phyloP scores from a whole-genome alignment of 1,139 yeast genomes.

The Lizanozyma gosingica region DNA sequence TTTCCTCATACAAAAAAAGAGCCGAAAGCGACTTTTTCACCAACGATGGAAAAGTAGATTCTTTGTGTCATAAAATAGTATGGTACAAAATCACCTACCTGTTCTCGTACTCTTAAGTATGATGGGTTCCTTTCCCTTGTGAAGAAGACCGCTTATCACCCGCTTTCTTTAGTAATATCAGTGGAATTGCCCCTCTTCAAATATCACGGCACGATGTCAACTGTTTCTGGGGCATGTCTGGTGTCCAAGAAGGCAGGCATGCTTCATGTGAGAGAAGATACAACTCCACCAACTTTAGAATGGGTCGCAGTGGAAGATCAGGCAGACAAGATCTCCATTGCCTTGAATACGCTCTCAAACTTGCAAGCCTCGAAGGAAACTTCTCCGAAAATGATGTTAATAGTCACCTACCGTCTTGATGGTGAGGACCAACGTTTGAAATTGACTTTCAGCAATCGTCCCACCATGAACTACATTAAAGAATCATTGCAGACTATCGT shows the following conservation, averaged over 20 bases:
- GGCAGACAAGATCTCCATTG: constrained; percentile 38
- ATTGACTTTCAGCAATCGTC: constrained; percentile 61
- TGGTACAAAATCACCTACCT: too few relatives aligned
- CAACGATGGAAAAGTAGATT: too few relatives aligned
- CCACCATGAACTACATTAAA: constrained; percentile 69
- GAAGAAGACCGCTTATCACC: too few relatives aligned
- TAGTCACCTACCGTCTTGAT: constrained; percentile 33
- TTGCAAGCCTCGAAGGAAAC: constrained; percentile 71
- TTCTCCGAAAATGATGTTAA: constrained; percentile 61
- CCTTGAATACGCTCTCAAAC: constrained; percentile 45
- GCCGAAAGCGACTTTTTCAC: too few relatives aligned
- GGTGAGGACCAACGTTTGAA: constrained; percentile 39
- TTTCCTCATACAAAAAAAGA: too few relatives aligned
- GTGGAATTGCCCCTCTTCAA: too few relatives aligned
- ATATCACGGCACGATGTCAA: constrained; percentile 16
- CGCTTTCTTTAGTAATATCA: too few relatives aligned
- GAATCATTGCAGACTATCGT: constrained; percentile 63
- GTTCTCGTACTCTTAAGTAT: too few relatives aligned
- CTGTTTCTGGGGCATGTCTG: constrained; percentile 56
- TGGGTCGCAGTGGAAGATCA: constrained; percentile 68
- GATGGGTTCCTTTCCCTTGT: too few relatives aligned
- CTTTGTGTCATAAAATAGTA: too few relatives aligned
- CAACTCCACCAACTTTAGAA: constrained; percentile 51
- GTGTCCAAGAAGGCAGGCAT: constrained; percentile 62
- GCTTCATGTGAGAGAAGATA: constrained; percentile 56